Evolutionary conservation across 495 filamentous ascomycete genomes (phyloP).

Genomic region (Oidiodendron maius): DNA sequence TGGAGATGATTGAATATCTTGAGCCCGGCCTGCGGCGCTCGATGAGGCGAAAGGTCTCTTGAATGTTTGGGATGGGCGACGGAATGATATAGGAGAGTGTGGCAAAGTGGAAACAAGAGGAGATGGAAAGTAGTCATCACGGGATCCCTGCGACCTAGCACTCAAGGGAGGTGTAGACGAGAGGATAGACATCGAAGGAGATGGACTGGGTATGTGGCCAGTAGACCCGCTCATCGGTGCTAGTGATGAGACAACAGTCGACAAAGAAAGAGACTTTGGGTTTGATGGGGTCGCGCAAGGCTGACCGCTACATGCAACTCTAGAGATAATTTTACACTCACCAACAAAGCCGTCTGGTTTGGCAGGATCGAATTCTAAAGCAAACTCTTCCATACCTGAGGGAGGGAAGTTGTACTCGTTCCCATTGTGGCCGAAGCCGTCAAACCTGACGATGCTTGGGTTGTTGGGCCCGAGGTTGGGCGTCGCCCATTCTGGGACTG

Average conservation of each 20-base stretch:
- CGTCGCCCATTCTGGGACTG: constrained; percentile 56
- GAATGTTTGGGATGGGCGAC: constrained; percentile 23
- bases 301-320: constrained; percentile 21
- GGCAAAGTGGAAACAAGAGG: constrained; percentile 44
- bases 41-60: constrained; percentile 17
- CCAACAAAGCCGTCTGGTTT: constrained; percentile 62
- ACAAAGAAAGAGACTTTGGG: constrained; percentile 25
- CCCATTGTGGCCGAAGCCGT: constrained; percentile 37
- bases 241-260: constrained; percentile 26
- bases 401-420: constrained; percentile 31
- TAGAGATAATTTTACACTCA: constrained; percentile 54
- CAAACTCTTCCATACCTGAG: constrained; percentile 51
- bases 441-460: constrained; percentile 60
- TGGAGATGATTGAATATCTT: constrained; percentile 18
- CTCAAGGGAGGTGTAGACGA: constrained; percentile 29
- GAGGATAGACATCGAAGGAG: constrained; percentile 22
- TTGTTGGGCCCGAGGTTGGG: constrained; percentile 54
- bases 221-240: constrained; percentile 29
- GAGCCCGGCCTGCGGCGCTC: constrained; percentile 14
- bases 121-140: constrained; percentile 41
- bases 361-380: constrained; percentile 36
- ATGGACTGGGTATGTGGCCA: constrained; percentile 5
- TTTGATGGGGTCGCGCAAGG: constrained; percentile 23
- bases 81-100: constrained; percentile 30
- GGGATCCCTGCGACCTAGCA: constrained; percentile 16